Conservation (phyloP, 2,329 filamentous ascomycete species). For the Aspergillaceae sp. region DNA sequence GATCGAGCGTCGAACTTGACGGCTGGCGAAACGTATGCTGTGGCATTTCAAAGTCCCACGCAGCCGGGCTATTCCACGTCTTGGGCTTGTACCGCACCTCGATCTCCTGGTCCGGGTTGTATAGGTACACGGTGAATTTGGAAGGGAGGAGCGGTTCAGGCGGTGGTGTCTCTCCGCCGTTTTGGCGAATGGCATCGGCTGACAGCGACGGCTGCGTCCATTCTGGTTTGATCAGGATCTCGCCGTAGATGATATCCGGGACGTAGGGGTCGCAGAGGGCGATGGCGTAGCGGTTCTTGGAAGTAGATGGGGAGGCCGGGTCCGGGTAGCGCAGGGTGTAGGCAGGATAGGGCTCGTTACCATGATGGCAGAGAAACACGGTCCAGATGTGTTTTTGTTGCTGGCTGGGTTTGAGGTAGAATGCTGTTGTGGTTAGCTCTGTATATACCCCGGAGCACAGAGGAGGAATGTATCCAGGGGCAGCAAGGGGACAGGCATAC, state of each 20-base stretch:
- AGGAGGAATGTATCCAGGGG: background rate
- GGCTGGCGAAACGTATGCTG: conserved; percentile 75
- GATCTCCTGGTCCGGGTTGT: conserved; percentile 85
- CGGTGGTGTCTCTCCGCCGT: conserved; percentile 56
- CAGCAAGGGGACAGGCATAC: conserved; percentile 24
- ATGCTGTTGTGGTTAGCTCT: conserved; percentile 35
- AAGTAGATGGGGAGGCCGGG: conserved; percentile 53
- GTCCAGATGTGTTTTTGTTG: conserved; percentile 31
- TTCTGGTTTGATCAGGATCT: conserved; percentile 74
- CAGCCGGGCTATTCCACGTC: conserved; percentile 69
- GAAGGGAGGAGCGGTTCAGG: conserved; percentile 68
- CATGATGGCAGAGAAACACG: conserved; percentile 54
- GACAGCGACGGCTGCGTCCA: conserved; percentile 79
- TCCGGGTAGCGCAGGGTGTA: conserved; percentile 74
- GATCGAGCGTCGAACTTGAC: conserved; percentile 68
- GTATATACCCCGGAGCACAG: too few relatives aligned
- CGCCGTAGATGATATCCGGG: conserved; percentile 73
- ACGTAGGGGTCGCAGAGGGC: conserved; percentile 77
- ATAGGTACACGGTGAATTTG: conserved; percentile 75
- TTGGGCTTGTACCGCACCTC: conserved; percentile 58
- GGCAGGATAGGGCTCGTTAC: conserved; percentile 67
- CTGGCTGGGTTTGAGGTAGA: conserved; percentile 51
- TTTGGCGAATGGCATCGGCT: conserved; percentile 65
- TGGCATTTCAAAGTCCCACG: conserved; percentile 90
- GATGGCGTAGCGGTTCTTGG: conserved; percentile 76